These are phyloP conservation scores for Citrullus mucosospermus DNA, from an alignment of 306 rosid genomes.

Conservation along the genomic window DNA sequence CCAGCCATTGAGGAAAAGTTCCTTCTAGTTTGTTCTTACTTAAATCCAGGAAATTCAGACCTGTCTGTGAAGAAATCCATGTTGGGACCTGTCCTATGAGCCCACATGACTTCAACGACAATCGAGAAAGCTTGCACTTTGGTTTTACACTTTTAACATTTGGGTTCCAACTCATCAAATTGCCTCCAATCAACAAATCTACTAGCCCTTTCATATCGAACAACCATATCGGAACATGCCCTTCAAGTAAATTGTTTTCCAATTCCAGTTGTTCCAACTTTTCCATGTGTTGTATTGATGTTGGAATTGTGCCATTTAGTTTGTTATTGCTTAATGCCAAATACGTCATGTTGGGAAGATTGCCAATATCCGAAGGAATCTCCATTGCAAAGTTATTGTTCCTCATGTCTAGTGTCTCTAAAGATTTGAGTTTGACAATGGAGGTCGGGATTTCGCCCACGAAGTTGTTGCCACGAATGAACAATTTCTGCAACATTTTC, in stretches of 20 bases:
- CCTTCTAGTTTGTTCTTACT: slow-evolving; percentile 21
- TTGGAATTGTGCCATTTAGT: slow-evolving; percentile 19
- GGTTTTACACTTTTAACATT: not conserved
- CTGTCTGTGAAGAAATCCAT: slow-evolving; percentile 17
- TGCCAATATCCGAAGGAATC: slow-evolving; percentile 12
- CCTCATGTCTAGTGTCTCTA: slow-evolving; percentile 11
- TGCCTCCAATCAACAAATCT: slow-evolving; percentile 12
- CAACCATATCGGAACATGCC: slow-evolving; percentile 15
- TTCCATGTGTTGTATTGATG: slow-evolving; percentile 5
- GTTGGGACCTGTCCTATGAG: slow-evolving; percentile 14
- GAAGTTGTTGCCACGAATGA: not conserved
- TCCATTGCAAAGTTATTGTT: slow-evolving; percentile 8
- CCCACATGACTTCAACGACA: slow-evolving; percentile 19
- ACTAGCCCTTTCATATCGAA: slow-evolving; percentile 13
- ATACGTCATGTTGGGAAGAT: slow-evolving; percentile 15
- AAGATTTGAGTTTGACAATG: not conserved
- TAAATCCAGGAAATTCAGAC: slow-evolving; percentile 9
- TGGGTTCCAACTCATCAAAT: slow-evolving; percentile 15
- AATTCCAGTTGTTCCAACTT: slow-evolving; percentile 5
- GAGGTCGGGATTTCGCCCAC: slow-evolving; percentile 5
- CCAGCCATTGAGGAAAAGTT: slow-evolving; percentile 18
- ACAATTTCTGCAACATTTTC: slow-evolving; percentile 7
- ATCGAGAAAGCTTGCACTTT: slow-evolving; percentile 9
- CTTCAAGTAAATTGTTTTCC: slow-evolving; percentile 9
- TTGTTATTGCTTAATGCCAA: slow-evolving; percentile 12